Evolutionary conservation across 2,329 filamentous ascomycete genomes (phyloP).

Genomic region (Fusarium sp.): DNA sequence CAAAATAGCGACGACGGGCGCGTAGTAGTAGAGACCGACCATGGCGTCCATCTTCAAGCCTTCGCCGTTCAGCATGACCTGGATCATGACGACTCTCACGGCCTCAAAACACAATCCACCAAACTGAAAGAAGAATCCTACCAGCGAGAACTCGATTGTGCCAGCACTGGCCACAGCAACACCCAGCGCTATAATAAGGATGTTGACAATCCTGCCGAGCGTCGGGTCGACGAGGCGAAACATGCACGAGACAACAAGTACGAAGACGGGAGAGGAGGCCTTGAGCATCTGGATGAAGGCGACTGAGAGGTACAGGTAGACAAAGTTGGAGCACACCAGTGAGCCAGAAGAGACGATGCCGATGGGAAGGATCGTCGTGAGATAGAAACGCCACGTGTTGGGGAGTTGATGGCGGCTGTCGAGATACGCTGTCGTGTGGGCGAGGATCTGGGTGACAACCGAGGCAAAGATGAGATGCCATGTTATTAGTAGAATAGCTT

Average conservation of each 20-base stretch:
- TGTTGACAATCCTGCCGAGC: not conserved
- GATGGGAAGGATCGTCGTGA: constrained; percentile 7
- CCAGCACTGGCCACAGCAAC: constrained; percentile 11
- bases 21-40: constrained; percentile 30
- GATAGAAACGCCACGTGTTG: constrained; percentile 15
- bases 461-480: constrained; percentile 34
- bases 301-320: constrained; percentile 15
- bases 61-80: constrained; percentile 29
- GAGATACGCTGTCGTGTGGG: constrained; percentile 24
- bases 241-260: constrained; percentile 9
- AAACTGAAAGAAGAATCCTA: constrained; percentile 9
- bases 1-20: constrained; percentile 12
- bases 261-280: constrained; percentile 6
- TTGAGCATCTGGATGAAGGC: constrained; percentile 25
- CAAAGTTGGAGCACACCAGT: constrained; percentile 16
- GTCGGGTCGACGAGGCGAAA: constrained; percentile 12
- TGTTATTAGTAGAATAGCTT: constrained; percentile 16
- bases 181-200: constrained; percentile 1
- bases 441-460: constrained; percentile 26
- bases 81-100: constrained; percentile 24
- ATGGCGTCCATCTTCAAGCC: constrained; percentile 29
- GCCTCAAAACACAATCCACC: constrained; percentile 20
- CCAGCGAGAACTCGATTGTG: constrained; percentile 5
- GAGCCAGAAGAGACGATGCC: constrained; percentile 13
- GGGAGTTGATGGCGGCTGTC: constrained; percentile 25